Conservation (phyloP, 2,329 filamentous ascomycete species). For the Fusarium subtropicale region DNA sequence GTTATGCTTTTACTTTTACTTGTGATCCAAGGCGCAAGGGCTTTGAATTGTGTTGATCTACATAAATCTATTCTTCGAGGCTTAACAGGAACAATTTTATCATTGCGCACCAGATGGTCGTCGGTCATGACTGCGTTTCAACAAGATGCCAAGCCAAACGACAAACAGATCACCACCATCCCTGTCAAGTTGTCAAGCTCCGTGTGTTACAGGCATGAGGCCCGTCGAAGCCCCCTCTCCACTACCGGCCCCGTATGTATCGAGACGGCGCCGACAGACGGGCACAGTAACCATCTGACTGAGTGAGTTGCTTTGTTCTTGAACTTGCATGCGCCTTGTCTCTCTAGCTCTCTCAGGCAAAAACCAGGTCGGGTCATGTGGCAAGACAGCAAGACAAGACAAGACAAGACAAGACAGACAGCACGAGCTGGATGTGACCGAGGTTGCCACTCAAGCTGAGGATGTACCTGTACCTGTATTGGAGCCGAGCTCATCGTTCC, state of each 20-base stretch:
- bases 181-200: slow-evolving; percentile 20
- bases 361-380: slow-evolving; percentile 21
- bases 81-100: too few species aligned
- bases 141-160: slow-evolving; percentile 21
- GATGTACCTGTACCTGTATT: background rate
- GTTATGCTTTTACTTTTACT: background rate
- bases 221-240: slow-evolving; percentile 6
- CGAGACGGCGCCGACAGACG: slow-evolving; percentile 26
- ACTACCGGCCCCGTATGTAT: slow-evolving; percentile 13
- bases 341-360: background rate
- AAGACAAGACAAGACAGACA: background rate
- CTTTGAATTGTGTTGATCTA: too few species aligned
- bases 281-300: background rate
- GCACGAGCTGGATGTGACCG: background rate
- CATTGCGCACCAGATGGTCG: background rate
- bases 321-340: background rate
- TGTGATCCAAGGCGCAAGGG: background rate
- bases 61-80: too few species aligned
- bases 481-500: slow-evolving; percentile 5
- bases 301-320: background rate
- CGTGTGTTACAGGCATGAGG: slow-evolving; percentile 1
- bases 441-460: background rate
- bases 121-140: slow-evolving; percentile 1
- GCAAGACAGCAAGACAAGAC: slow-evolving; percentile 10
- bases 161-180: slow-evolving; percentile 30